phyloP scores from a whole-genome alignment of 2,329 filamentous ascomycete genomes.

The Aspergillus japonicus region DNA sequence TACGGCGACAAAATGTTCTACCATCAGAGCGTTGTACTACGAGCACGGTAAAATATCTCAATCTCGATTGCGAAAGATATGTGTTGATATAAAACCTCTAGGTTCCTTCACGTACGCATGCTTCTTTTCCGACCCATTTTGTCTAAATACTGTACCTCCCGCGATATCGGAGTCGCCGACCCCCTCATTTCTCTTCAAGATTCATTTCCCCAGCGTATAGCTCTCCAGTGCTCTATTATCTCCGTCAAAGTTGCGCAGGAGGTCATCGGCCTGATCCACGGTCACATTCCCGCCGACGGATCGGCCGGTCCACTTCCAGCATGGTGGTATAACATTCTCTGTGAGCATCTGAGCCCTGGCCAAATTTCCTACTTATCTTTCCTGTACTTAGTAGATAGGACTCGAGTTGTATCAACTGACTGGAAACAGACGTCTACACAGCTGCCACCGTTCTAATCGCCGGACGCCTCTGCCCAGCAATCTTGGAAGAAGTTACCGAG shows the following conservation, averaged over 20 bases:
- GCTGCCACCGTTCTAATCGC: slow-evolving; percentile 38
- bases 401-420: too few species aligned
- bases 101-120: slow-evolving; percentile 35
- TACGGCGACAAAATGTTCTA: slow-evolving; percentile 25
- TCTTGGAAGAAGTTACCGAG: slow-evolving; percentile 28
- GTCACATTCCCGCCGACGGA: slow-evolving; percentile 28
- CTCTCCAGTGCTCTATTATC: slow-evolving; percentile 36
- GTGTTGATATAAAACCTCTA: slow-evolving; percentile 3
- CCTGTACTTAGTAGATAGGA: too few species aligned
- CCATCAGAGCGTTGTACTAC: slow-evolving; percentile 34
- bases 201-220: slow-evolving; percentile 33
- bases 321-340: slow-evolving; percentile 42
- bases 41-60: slow-evolving; percentile 26
- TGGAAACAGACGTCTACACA: slow-evolving; percentile 32
- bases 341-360: slow-evolving; percentile 15
- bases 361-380: too few species aligned
- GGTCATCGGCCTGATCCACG: slow-evolving; percentile 32
- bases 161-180: slow-evolving; percentile 21
- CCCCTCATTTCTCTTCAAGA: slow-evolving; percentile 24
- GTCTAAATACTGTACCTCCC: slow-evolving; percentile 31
- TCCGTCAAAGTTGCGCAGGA: slow-evolving; percentile 37
- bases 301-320: slow-evolving; percentile 32
- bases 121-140: slow-evolving; percentile 35
- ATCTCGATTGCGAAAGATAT: too few species aligned
- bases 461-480: slow-evolving; percentile 28